Conservation (phyloP, 1,284 basidiomycete species). For the Anthracocystis setariae region DNA sequence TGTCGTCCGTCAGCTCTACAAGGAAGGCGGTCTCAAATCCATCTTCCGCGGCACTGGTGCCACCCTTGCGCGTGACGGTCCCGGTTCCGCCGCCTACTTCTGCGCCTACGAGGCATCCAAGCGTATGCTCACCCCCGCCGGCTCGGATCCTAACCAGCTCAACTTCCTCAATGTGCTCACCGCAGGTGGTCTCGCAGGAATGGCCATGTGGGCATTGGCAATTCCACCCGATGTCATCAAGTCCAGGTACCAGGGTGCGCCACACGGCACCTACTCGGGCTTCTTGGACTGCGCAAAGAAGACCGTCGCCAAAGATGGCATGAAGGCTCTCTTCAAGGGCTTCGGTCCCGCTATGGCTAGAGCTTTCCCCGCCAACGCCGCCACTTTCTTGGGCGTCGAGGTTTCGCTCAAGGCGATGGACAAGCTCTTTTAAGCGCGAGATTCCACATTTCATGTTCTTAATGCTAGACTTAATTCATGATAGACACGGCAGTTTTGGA, state of each 20-base stretch:
- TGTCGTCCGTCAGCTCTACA: slow-evolving; percentile 90
- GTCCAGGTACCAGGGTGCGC: slow-evolving; percentile 95
- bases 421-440: slow-evolving; percentile 70
- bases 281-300: slow-evolving; percentile 91
- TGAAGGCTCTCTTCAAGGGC: slow-evolving; percentile 91
- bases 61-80: slow-evolving; percentile 92
- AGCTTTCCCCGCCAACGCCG: slow-evolving; percentile 85
- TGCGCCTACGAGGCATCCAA: slow-evolving; percentile 96
- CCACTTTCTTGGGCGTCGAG: slow-evolving; percentile 90
- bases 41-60: slow-evolving; percentile 93
- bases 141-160: slow-evolving; percentile 80
- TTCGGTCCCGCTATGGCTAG: slow-evolving; percentile 88
- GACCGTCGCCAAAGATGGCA: slow-evolving; percentile 90
- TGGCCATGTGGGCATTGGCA: slow-evolving; percentile 78
- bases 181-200: slow-evolving; percentile 92
- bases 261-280: slow-evolving; percentile 92
- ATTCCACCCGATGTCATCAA: slow-evolving; percentile 74
- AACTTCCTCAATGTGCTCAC: slow-evolving; percentile 88
- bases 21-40: slow-evolving; percentile 89
- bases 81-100: slow-evolving; percentile 97
- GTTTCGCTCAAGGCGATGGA: slow-evolving; percentile 80
- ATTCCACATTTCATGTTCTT: too few relatives aligned
- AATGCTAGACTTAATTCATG: too few relatives aligned
- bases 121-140: slow-evolving; percentile 78
- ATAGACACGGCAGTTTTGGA: too few relatives aligned